Base-by-base conservation (phyloP, 2,329 filamentous ascomycete species). In the Paecilomyces dactylethromorphus region DNA sequence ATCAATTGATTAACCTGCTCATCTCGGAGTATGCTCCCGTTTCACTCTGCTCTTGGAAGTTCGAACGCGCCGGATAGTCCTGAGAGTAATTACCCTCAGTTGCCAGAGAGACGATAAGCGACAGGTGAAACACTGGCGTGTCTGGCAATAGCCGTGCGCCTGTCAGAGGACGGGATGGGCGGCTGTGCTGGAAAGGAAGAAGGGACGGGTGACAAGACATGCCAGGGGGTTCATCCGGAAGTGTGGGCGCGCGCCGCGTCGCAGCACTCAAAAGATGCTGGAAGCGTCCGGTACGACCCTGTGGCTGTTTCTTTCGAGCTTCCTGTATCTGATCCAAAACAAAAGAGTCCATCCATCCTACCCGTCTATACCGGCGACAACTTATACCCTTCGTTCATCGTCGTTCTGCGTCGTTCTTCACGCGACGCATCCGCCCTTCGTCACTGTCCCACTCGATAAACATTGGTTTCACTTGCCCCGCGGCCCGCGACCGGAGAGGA, bases 51-150 rank as follows among this genome's bases (percentile, higher is more conserved):
- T 1, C 5, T 6, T n/a, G 6, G 39, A 45, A 8, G 39, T 18
- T 39, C 35, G 35, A 39, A 12, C 13, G 33, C 33, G 33, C 15
- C 32, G 33, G 35, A n/a, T 45, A 45, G 39, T 18, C 39, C 50
- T 52, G 50, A 4, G 31, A 39, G 13, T 51, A 35, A n/a, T 51
- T 58, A 32, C 31, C 35, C 35, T 26, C 39, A 59, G 60, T 63
- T 63, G 62, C 62, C 63, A 21, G 58, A 63, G 62, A 63, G 62
- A 64, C 60, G 22, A 24, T 45, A 56, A 33, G 54, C 53, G 26
- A 50, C 21, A 61, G 45, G 63, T 67, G 65, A 67, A 67, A 67
- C 65, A 62, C 64, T 65, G 64, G 64, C 63, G 63, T 56, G 59
- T 60, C 60, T 53, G 51, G 58, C 35, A 45, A 52, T 49, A 59